phyloP scores from a whole-genome alignment of 768 basidiomycete species.

The Phaffia tasmanica region DNA sequence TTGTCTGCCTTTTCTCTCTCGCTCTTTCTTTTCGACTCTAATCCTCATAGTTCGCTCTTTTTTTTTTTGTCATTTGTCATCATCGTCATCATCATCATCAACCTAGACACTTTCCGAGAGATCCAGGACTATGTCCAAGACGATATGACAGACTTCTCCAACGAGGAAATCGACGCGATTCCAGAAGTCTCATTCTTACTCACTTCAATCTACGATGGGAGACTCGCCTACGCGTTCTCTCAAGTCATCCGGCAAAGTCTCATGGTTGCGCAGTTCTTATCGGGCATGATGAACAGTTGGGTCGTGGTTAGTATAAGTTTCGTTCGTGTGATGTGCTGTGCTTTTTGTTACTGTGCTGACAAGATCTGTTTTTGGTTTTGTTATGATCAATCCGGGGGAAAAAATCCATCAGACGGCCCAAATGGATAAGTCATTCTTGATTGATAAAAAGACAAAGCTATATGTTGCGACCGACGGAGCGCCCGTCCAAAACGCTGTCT shows the following conservation, averaged over 20 bases:
- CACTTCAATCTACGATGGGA: conserved; percentile 9
- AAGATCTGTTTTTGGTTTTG: background rate
- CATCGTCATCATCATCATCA: background rate
- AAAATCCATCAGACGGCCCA: too few species aligned
- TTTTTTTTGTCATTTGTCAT: background rate
- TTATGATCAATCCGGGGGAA: background rate
- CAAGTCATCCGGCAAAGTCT: background rate
- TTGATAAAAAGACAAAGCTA: background rate
- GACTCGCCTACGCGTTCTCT: conserved; percentile 5
- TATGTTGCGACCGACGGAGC: conserved; percentile 13
- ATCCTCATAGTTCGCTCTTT: background rate
- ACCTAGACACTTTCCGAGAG: background rate
- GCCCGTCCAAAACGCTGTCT: conserved; percentile 11
- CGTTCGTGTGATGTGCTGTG: background rate
- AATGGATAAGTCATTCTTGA: conserved; percentile 6
- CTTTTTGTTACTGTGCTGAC: background rate
- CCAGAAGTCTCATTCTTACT: conserved; percentile 2
- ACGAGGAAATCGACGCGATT: background rate
- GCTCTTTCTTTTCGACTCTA: background rate
- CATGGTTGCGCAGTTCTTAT: background rate
- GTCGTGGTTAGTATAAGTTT: background rate
- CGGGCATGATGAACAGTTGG: conserved; percentile 5
- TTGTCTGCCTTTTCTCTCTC: background rate
- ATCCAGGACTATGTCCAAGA: background rate
- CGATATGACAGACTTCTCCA: background rate